Conservation (phyloP, 1,139 yeast genomes). For the Geotrichum siamense region DNA sequence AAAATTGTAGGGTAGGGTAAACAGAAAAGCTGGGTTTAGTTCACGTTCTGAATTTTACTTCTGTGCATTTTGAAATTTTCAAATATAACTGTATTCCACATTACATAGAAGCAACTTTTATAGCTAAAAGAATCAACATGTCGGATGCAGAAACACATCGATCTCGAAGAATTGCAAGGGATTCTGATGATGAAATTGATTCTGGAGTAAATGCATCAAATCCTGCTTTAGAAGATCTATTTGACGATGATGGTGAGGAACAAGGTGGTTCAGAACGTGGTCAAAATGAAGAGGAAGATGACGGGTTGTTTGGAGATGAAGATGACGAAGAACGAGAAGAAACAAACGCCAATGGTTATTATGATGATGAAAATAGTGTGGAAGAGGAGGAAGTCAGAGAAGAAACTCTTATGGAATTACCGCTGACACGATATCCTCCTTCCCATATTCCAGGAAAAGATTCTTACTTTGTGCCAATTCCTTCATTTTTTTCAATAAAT, state of each 20-base stretch:
- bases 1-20: neutral
- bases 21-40: neutral
- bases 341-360: slow-evolving; percentile 12
- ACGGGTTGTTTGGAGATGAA: slow-evolving; percentile 15
- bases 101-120: neutral
- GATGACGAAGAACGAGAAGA: slow-evolving; percentile 18
- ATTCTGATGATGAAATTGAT: slow-evolving; percentile 19
- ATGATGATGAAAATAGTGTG: slow-evolving; percentile 20
- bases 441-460: slow-evolving; percentile 33
- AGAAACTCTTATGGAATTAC: slow-evolving; percentile 49
- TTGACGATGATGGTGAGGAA: slow-evolving; percentile 23
- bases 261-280: slow-evolving; percentile 17
- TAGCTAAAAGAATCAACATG: neutral
- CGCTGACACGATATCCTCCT: slow-evolving; percentile 68
- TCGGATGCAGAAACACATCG: slow-evolving; percentile 3
- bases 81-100: neutral
- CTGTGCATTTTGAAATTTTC: neutral
- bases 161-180: slow-evolving; percentile 13
- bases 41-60: no score
- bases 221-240: slow-evolving; percentile 16
- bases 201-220: slow-evolving; percentile 10
- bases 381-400: slow-evolving; percentile 34
- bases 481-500: slow-evolving; percentile 74
- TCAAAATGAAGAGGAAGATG: slow-evolving; percentile 18
- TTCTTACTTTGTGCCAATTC: slow-evolving; percentile 60